Base-by-base conservation (phyloP, 768 basidiomycete genomes). In the Suillus bovinus region DNA sequence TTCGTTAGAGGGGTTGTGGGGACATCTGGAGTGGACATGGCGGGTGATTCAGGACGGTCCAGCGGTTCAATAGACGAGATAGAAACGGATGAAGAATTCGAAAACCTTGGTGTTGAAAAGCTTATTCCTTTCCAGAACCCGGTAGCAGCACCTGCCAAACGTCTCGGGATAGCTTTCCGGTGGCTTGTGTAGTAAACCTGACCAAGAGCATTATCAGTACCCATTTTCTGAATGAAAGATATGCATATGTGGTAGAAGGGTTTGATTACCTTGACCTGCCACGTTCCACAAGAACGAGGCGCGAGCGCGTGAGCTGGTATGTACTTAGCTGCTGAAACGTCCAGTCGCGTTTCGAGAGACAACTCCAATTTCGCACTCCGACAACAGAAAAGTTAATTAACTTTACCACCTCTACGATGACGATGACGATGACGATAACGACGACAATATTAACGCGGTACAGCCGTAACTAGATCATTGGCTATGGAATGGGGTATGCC, bases 101-200 rank as follows among this genome's bases (percentile, higher is more conserved):
- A 62, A 44, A 69, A 65, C 57, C 60, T 66, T 42, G 67, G 68
- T 29, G 52, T 67, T 44, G 64, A 60, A 58, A 68, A 65, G 58
- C 66, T 67, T 42, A 68, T 66, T 39, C 57, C 67, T 66, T 61
- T 68, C 70, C 70, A 71, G 54, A 70, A 67, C 36, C 62, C 65
- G 49, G 67, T 63, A 38, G 70, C 63, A 55, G 67, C 62, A 49
- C 61, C 44, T 58, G 71, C 49, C 33, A 70, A 60, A 59, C 67
- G 68, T 66, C 64, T 64, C 61, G 67, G 65, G 61, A 67, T 60
- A 55, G 68, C 64, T 59, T 66, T 66, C 59, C 68, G 68, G 66
- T 71, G 69, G 60, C 62, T 72, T 66, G 69, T 72, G 62, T 70
- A 71, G 67, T 74, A 71, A 61, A 70, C 66, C 74, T 75, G 70